Percentiles rank a stretch among this genome's conserved stretches.
phyloP scores from a whole-genome alignment of 495 filamentous ascomycete species.

The Chlorociboria aeruginascens region DNA sequence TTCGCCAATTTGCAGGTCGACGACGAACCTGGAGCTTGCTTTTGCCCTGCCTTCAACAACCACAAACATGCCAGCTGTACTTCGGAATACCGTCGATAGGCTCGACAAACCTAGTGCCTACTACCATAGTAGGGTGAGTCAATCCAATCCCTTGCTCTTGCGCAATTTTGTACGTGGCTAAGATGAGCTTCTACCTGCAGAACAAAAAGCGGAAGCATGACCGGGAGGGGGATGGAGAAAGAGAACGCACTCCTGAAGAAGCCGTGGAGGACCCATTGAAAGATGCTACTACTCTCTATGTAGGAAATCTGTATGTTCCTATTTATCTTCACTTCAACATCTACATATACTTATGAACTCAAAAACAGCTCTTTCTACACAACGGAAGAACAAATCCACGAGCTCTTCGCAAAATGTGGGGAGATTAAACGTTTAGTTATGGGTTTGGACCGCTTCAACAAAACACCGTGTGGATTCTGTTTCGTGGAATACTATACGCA shows the following conservation, averaged over 20 bases:
- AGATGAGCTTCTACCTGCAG: slow-evolving; percentile 38
- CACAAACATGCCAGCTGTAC: slow-evolving; percentile 17
- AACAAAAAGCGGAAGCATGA: slow-evolving; percentile 50
- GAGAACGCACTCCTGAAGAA: slow-evolving; percentile 37
- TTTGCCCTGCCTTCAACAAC: background rate
- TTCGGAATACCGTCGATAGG: slow-evolving; percentile 64
- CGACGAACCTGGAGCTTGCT: slow-evolving; percentile 1
- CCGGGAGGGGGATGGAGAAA: slow-evolving; percentile 40
- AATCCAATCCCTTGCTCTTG: slow-evolving; percentile 1
- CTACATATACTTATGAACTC: background rate
- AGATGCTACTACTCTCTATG: slow-evolving; percentile 89
- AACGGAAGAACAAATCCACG: slow-evolving; percentile 97
- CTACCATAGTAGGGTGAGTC: slow-evolving; percentile 59
- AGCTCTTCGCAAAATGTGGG: slow-evolving; percentile 92
- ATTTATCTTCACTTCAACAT: background rate
- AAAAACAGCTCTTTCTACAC: slow-evolving; percentile 91
- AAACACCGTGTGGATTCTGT: slow-evolving; percentile 97
- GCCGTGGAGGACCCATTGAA: slow-evolving; percentile 59
- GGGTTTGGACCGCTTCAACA: slow-evolving; percentile 91
- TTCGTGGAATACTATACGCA: slow-evolving; percentile 99
- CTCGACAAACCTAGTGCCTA: slow-evolving; percentile 87
- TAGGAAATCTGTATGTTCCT: slow-evolving; percentile 80
- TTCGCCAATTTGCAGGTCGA: background rate
- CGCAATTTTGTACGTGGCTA: background rate
- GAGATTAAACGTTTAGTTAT: slow-evolving; percentile 98